Base-by-base conservation (phyloP, 2,329 filamentous ascomycete genomes). In the Ustilaginoidea virens region DNA sequence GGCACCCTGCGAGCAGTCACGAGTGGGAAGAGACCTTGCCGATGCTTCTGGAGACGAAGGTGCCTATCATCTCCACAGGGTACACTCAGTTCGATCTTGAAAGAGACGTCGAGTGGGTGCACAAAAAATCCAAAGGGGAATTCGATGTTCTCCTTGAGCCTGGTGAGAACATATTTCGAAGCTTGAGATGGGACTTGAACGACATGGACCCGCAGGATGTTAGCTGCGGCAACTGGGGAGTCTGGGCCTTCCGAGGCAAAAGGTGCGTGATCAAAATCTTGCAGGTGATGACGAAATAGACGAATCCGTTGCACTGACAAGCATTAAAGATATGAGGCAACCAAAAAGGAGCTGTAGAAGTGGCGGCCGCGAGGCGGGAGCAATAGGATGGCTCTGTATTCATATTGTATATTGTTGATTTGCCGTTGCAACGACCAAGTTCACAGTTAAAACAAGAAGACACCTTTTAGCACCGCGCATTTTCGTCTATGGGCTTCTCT, bases 181-280 rank as follows among this genome's bases (percentile, higher is more conserved):
- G 90, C 58, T 55, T 94, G 49, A 67, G 87, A 44, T 98, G 92
- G 92, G 92, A 98, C 56, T 54, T 98, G 46, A 94, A 98, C 47
- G 92, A 98, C 47, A 60, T 90, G 38, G 90, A 94, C 50, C 86
- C 87, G 5, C 81, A 92, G 48, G 90, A 96, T 53, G 64, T 96
- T 37, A 93, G 78, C 43, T 92, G 83, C 46, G 87, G 90, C 31
- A 98, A 98, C 54, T 98, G 85, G 83, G 90, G 90, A 8, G 63
- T 93, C 2, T 98, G 92, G 83, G 85, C 79, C 10, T 98, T 98
- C 62, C 73, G 90, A 56, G 90, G 90, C 43, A 98, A 98, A 72
- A 79, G 87, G 72, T 94, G 69, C 43, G 70, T 32, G 25, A 22
- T n/a, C 19, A n/a, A 17, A 19, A 7, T 16, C 17, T 23, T 23